Evolutionary conservation across 2,329 filamentous ascomycete genomes (phyloP).

Genomic region (Microsporum ferrugineum): DNA sequence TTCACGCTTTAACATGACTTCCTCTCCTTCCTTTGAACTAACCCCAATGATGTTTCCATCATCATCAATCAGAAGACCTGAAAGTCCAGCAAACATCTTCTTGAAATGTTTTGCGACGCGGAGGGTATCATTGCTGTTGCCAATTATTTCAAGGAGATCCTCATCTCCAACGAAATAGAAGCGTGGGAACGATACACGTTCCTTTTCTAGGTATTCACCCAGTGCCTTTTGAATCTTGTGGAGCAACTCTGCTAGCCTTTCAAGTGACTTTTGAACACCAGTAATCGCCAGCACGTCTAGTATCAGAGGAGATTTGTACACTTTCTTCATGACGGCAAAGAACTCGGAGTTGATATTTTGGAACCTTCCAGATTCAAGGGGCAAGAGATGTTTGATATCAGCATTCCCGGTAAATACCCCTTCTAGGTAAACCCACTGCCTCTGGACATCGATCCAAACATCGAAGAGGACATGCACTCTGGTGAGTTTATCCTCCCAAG

Average conservation of each 20-base stretch:
- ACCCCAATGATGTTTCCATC: conserved; percentile 82
- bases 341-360: conserved; percentile 99
- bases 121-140: conserved; percentile 94
- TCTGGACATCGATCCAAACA: conserved; percentile 99
- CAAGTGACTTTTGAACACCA: conserved; percentile 88
- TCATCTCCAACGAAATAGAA: conserved; percentile 99
- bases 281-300: conserved; percentile 93
- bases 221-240: conserved; percentile 99
- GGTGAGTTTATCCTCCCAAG: conserved; percentile 97
- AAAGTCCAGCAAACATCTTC: conserved; percentile 98
- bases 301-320: conserved; percentile 90
- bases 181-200: conserved; percentile 90
- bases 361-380: conserved; percentile 91
- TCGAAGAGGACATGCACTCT: conserved; percentile 95
- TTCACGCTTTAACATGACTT: conserved; percentile 74
- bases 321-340: conserved; percentile 98
- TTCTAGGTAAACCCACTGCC: conserved; percentile 98
- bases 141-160: conserved; percentile 95
- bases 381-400: conserved; percentile 95
- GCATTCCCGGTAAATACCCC: conserved; percentile 97
- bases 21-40: conserved; percentile 89
- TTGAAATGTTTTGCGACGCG: conserved; percentile 98
- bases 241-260: conserved; percentile 87
- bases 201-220: conserved; percentile 95
- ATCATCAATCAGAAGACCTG: conserved; percentile 81